Evolutionary conservation across 441 rosid genomes (phyloP).

Genomic region (Erysimum cheiri): DNA sequence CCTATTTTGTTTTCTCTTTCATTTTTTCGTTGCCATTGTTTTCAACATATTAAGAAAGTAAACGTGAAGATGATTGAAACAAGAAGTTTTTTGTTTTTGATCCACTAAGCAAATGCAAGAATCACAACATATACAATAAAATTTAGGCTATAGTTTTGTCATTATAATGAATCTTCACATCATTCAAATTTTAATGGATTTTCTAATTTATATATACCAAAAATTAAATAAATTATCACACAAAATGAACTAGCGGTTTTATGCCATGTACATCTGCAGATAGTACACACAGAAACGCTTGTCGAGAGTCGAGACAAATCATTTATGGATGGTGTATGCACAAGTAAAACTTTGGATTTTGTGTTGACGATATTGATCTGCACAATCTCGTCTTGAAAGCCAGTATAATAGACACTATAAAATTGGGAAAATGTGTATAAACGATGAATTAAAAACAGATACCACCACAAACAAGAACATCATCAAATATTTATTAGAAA

Average conservation of each 20-base stretch:
- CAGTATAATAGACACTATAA: slow-evolving; percentile 6
- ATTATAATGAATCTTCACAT: neutral
- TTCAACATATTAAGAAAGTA: neutral
- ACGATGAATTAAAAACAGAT: neutral
- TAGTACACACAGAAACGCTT: neutral
- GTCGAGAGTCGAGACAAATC: neutral
- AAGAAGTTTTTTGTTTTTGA: neutral
- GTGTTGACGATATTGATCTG: slow-evolving; percentile 18
- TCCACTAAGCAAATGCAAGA: neutral
- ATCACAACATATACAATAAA: neutral
- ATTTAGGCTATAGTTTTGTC: neutral
- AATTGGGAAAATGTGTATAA: neutral
- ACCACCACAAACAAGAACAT: slow-evolving; percentile 1
- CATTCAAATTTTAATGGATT: neutral
- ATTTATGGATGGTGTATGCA: slow-evolving; percentile 1
- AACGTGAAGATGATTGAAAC: neutral
- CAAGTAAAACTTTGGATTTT: slow-evolving; percentile 12
- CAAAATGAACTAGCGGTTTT: neutral
- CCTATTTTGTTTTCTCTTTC: neutral
- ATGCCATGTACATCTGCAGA: neutral
- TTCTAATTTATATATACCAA: neutral
- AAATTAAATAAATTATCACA: too few species aligned
- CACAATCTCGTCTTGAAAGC: neutral
- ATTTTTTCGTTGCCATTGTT: neutral
- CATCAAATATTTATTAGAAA: neutral